Percentiles rank a stretch among this genome's conserved stretches.
Evolutionary conservation across 768 basidiomycete genomes (phyloP).

Genomic region (Termitomyces sp.): DNA sequence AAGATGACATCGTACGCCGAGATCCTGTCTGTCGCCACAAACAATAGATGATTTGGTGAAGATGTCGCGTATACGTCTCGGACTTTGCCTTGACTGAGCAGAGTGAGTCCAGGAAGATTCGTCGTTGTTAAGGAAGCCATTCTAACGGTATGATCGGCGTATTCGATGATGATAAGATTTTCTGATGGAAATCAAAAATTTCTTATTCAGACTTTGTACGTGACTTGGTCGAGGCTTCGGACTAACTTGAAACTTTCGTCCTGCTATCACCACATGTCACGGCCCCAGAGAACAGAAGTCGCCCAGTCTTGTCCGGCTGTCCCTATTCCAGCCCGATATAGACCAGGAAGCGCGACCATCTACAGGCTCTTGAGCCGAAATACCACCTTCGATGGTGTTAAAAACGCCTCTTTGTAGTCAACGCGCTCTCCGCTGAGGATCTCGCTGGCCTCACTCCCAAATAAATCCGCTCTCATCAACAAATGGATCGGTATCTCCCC

Average conservation of each 20-base stretch:
- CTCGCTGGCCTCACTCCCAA: slow-evolving; percentile 60
- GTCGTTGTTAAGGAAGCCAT: slow-evolving; percentile 48
- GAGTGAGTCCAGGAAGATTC: slow-evolving; percentile 56
- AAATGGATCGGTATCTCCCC: slow-evolving; percentile 99
- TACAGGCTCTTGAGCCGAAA: slow-evolving; percentile 77
- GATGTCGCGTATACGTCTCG: slow-evolving; percentile 88
- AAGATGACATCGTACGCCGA: slow-evolving; percentile 97
- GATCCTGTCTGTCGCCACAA: slow-evolving; percentile 94
- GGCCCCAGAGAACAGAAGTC: no score
- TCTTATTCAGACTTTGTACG: no score
- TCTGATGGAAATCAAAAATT: not conserved
- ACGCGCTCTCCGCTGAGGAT: slow-evolving; percentile 35
- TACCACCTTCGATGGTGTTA: slow-evolving; percentile 81
- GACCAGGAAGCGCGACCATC: slow-evolving; percentile 26
- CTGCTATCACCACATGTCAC: no score
- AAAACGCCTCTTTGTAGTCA: slow-evolving; percentile 13
- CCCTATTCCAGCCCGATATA: not conserved
- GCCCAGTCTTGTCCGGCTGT: slow-evolving; percentile 46
- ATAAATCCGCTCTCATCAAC: slow-evolving; percentile 68
- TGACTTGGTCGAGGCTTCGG: no score
- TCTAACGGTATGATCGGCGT: not conserved
- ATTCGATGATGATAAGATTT: slow-evolving; percentile 2
- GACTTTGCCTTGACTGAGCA: slow-evolving; percentile 92
- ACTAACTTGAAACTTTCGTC: no score
- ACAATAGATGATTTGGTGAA: slow-evolving; percentile 72